Evolutionary conservation across 257 asterid species (phyloP), one percentile per base, ranked within the genome.

Genomic region (Jasminum sambac): DNA sequence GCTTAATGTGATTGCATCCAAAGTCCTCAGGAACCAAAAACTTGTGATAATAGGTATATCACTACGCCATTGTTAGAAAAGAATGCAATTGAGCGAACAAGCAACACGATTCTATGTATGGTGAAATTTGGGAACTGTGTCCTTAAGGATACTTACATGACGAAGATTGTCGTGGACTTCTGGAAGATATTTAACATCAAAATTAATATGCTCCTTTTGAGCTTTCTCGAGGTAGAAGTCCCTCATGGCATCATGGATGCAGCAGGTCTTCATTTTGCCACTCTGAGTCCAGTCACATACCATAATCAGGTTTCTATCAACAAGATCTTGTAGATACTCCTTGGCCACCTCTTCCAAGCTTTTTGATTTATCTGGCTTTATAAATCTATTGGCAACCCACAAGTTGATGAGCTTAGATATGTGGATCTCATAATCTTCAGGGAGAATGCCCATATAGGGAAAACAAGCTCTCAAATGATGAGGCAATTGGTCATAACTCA

Each of bases 211-310:
- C 66, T 77, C 77, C 17, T 64, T 72, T 25, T 43, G 17, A 14
- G 77, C 74, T 71, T 77, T 70, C 63, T 64, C 69, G 19, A 73
- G 13, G 65, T 75, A 76, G 64, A 60, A 76, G 26, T 34, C 72
- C 46, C 63, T 30, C 72, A 46, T 16, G 30, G 34, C 8, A 5
- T 67, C 72, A 67, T 67, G 63, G 44, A 46, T 46, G 30, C n/a
- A n/a, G 43, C 39, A 42, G 10, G 71, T 66, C 44, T 66, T 66
- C 11, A 43, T 44, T 66, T 40, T 42, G 6, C 71, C 72, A 9
- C 6, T 36, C 26, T 30, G 24, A 8, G 19, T 37, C 36, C 59
- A 19, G 63, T 48, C 8, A 5, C 55, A 17, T n/a, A 67, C 63
- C 72, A 30, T 13, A 48, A 67, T 5, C 11, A 67, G 72, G 17